phyloP scores from a whole-genome alignment of 257 asterid genomes.

The Anisodus acutangulus region DNA sequence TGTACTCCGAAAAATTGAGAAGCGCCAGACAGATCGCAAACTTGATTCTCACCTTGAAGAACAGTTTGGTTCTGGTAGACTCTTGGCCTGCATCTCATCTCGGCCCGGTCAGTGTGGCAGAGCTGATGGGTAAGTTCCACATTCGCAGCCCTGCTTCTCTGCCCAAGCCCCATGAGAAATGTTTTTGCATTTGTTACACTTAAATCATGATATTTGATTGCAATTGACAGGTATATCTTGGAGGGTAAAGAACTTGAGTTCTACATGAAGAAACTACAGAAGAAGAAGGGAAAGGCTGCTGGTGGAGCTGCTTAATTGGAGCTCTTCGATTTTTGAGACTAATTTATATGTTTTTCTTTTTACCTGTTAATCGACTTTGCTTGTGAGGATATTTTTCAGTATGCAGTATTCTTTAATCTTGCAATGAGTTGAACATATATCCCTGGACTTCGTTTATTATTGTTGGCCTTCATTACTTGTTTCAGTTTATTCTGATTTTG shows the following conservation, averaged over 20 bases:
- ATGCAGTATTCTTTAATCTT: not conserved
- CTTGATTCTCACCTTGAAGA: conserved; percentile 40
- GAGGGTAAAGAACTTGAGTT: conserved; percentile 51
- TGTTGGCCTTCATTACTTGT: not conserved
- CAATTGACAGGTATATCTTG: conserved; percentile 30
- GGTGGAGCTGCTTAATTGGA: conserved; percentile 30
- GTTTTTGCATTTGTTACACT: not conserved
- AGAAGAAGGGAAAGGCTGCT: conserved; percentile 43
- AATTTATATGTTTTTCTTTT: not conserved
- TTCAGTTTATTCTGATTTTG: not conserved
- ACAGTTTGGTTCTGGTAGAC: conserved; percentile 40
- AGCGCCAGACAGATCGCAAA: conserved; percentile 32
- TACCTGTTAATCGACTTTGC: not conserved
- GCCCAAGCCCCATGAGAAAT: not conserved
- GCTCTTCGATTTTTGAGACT: conserved; percentile 18
- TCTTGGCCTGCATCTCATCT: conserved; percentile 42
- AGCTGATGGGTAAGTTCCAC: conserved; percentile 40
- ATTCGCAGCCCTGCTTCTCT: not conserved
- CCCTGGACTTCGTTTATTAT: not conserved
- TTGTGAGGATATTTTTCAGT: not conserved
- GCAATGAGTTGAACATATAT: not conserved
- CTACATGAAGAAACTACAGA: conserved; percentile 47
- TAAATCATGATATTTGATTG: not conserved
- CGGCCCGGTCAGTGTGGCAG: conserved; percentile 45
- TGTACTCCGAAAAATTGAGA: conserved; percentile 39